Evolutionary conservation across 2,329 filamentous ascomycete genomes (phyloP).

Genomic region (Grosmannia serpens): DNA sequence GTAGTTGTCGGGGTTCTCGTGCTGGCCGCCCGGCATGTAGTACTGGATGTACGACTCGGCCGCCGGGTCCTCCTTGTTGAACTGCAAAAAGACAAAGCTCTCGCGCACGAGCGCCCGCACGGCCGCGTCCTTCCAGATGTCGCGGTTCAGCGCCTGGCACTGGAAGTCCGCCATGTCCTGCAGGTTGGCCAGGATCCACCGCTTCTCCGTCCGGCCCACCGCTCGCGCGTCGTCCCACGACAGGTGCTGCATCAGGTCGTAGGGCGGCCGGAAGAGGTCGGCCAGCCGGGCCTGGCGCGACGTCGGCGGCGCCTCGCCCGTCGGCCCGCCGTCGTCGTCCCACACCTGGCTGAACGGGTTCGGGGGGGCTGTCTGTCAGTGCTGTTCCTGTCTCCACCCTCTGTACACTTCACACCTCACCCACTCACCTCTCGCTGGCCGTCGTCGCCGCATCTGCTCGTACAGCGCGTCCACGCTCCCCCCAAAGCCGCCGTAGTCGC

Average conservation of each 20-base stretch:
- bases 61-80: conserved; percentile 70
- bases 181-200: conserved; percentile 93
- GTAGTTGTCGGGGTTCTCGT: conserved; percentile 79
- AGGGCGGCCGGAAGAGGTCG: conserved; percentile 85
- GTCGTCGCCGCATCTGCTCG: conserved; percentile 49
- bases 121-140: conserved; percentile 83
- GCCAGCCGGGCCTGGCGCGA: conserved; percentile 49
- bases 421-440: no score
- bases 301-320: conserved; percentile 4
- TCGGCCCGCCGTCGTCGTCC: conserved; percentile 21
- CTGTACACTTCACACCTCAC: no score
- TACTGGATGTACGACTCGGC: conserved; percentile 78
- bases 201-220: conserved; percentile 75
- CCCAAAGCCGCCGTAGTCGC: conserved; percentile 41
- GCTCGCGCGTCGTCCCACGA: conserved; percentile 78
- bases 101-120: conserved; percentile 74
- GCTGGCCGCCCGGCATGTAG: conserved; percentile 62
- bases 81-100: conserved; percentile 94
- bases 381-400: no score
- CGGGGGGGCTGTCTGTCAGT: neutral
- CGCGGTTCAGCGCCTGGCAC: conserved; percentile 86
- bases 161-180: conserved; percentile 90
- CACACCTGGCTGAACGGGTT: conserved; percentile 30
- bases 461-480: conserved; percentile 30
- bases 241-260: conserved; percentile 71